Evolutionary conservation across 768 basidiomycete species (phyloP).

Genomic region (Boletus rufocinnamomeus): DNA sequence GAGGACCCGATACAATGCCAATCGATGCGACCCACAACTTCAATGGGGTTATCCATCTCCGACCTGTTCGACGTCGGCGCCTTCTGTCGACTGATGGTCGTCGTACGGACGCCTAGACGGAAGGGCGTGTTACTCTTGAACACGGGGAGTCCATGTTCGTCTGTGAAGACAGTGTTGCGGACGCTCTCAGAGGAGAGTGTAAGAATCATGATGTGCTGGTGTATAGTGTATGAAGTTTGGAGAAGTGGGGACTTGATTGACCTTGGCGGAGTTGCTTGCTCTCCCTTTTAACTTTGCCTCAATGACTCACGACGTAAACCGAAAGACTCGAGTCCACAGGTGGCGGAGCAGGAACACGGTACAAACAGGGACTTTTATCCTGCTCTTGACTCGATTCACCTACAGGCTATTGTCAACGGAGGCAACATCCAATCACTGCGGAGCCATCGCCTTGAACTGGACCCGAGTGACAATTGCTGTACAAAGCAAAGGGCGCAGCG

Average conservation of each 20-base stretch:
- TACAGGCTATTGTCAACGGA: too few relatives aligned
- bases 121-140: constrained; percentile 32
- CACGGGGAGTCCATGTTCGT: constrained; percentile 28
- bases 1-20: constrained; percentile 35
- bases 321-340: neutral
- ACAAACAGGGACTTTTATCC: neutral
- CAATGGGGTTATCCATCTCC: constrained; percentile 24
- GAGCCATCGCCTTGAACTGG: neutral
- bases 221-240: neutral
- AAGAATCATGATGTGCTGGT: constrained; percentile 24
- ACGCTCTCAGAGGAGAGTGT: constrained; percentile 29
- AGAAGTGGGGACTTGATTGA: neutral
- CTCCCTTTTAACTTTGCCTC: constrained; percentile 9
- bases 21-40: constrained; percentile 34
- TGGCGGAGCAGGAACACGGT: neutral
- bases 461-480: neutral
- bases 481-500: neutral
- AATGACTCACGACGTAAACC: neutral
- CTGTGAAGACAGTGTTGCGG: constrained; percentile 30
- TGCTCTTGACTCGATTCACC: too few relatives aligned
- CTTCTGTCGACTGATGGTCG: constrained; percentile 19
- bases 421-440: neutral
- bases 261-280: too few relatives aligned
- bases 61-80: neutral
- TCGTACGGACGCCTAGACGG: constrained; percentile 18